phyloP scores from a whole-genome alignment of 164 flowering plant species.

The Berberis thunbergii region DNA sequence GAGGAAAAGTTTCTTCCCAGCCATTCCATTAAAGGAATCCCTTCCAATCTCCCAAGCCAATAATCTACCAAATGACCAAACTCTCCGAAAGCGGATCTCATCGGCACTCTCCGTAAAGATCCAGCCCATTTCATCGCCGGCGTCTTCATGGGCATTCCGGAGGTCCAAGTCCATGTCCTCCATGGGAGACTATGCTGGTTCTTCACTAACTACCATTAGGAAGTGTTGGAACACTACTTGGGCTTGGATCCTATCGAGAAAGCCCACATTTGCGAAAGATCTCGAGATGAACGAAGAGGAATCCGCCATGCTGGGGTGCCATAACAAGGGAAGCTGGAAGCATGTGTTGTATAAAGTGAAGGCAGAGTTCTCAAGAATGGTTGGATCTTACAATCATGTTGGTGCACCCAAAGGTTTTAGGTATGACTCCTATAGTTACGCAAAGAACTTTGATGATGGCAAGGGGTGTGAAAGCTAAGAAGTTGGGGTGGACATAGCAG shows the following conservation, averaged over 20 bases:
- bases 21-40: slow-evolving; percentile 8
- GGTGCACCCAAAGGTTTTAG: slow-evolving; percentile 43
- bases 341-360: slow-evolving; percentile 59
- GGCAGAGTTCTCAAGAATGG: slow-evolving; percentile 42
- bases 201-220: slow-evolving; percentile 26
- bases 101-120: slow-evolving; percentile 38
- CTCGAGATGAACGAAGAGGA: slow-evolving; percentile 82
- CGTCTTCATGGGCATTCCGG: slow-evolving; percentile 39
- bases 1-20: slow-evolving; percentile 14
- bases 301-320: slow-evolving; percentile 32
- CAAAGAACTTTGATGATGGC: slow-evolving; percentile 37
- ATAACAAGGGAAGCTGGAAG: slow-evolving; percentile 53
- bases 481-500: too few species aligned
- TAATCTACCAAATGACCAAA: slow-evolving; percentile 6
- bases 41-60: slow-evolving; percentile 26
- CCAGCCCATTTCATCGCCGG: slow-evolving; percentile 29
- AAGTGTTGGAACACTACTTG: slow-evolving; percentile 79
- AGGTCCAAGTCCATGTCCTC: slow-evolving; percentile 61
- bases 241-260: slow-evolving; percentile 68
- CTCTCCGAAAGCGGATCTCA: slow-evolving; percentile 43
- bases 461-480: background rate
- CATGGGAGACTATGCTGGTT: slow-evolving; percentile 37
- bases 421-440: slow-evolving; percentile 33
- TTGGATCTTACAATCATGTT: slow-evolving; percentile 24
- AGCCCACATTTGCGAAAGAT: slow-evolving; percentile 62